Evolutionary conservation across 1,139 yeast species (phyloP), one percentile per base, ranked within the genome.

Genomic region (Candida sojae): DNA sequence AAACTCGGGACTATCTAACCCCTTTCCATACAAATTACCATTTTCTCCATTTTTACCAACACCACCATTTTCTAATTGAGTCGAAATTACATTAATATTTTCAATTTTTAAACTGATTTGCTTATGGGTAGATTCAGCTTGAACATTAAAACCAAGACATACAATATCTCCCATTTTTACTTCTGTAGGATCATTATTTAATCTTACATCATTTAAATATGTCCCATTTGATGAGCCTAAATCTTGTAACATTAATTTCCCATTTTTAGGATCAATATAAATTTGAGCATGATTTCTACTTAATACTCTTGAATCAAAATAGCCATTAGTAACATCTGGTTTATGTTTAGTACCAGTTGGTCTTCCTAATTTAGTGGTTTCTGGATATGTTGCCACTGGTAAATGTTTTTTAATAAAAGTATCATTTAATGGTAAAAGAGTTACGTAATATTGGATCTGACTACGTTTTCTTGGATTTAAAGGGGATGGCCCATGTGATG

Each of bases 221-320:
- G 99, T 93, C 9, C 99, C 99, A 67, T 93, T 93, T 21, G 97
- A 88, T 7, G 96, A 87, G 46, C 91, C 90, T 57, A 91, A 77
- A 67, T 93, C 99, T 57, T 86, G 83, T 38, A 93, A 79, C 79
- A 80, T 89, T 33, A 93, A 77, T 51, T 79, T 79, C 10, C 95
- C 92, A 6, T 74, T 72, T 28, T 70, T 70, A n/a, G 83, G 72
- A 57, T 87, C 92, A 38, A 91, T 84, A 73, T 83, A 89, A 53
- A 93, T 71, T 57, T 89, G 93, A 0, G 99, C 99, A 68, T 93
- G 99, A 60, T 88, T 93, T 55, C 99, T 75, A 41, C 96, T 86
- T 45, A 93, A 77, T 11, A 95, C 99, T 36, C 99, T 75, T 7
- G 97, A 90, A 64, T 93, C 99, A 62, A 93, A 93, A 64, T 82